Evolutionary conservation across 257 asterid genomes (phyloP).

Genomic region (Cynanchum wilfordii): DNA sequence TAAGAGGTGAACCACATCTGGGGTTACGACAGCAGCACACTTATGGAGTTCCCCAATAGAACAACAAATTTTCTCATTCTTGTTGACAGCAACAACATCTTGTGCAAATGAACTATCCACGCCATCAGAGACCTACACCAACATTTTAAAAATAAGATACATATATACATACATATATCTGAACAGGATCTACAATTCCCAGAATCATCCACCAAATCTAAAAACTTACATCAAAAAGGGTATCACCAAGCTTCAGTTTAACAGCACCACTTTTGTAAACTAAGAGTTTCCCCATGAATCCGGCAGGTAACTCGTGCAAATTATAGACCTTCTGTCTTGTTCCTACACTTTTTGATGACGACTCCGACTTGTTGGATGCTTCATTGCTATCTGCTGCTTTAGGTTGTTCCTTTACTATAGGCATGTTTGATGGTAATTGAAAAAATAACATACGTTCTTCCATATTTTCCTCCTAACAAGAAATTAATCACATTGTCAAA

Average conservation of each 20-base stretch:
- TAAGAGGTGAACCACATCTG: constrained; percentile 54
- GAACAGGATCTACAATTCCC: not conserved
- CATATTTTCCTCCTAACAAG: constrained; percentile 46
- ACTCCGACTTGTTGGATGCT: constrained; percentile 18
- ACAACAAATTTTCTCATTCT: constrained; percentile 44
- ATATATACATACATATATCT: not conserved
- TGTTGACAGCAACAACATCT: constrained; percentile 50
- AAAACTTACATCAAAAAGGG: constrained; percentile 61
- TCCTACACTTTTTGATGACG: constrained; percentile 24
- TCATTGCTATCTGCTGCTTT: constrained; percentile 28
- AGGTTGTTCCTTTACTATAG: constrained; percentile 30
- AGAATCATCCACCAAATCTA: not conserved
- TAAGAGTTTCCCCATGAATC: constrained; percentile 69
- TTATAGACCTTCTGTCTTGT: constrained; percentile 24
- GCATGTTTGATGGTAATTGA: constrained; percentile 60
- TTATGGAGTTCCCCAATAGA: constrained; percentile 57
- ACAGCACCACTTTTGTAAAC: constrained; percentile 72
- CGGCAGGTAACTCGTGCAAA: constrained; percentile 48
- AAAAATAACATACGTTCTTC: constrained; percentile 55
- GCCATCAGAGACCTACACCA: constrained; percentile 64
- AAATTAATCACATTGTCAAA: not conserved
- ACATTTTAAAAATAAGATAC: not conserved
- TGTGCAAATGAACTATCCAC: constrained; percentile 48
- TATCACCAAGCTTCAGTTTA: constrained; percentile 83
- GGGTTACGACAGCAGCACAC: constrained; percentile 54